Evolutionary conservation across 768 basidiomycete species (phyloP), one percentile per base, ranked within the genome.

Genomic region (Lentinula edodes): DNA sequence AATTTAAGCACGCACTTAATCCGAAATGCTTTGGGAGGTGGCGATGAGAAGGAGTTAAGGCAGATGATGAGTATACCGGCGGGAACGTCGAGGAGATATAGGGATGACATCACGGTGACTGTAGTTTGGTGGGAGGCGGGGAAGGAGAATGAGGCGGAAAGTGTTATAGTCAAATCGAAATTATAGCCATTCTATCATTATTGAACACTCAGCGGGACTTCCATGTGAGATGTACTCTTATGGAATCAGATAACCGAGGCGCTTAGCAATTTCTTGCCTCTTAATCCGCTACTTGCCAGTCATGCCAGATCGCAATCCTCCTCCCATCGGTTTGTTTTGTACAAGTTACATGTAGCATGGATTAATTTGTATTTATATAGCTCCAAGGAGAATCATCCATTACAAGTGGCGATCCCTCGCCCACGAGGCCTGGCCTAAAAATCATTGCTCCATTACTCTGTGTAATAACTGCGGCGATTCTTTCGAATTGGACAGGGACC

Each of bases 1-100:
- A 90, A 93, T 66, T 68, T 91, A 60, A 82, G 88, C 63, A 85
- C 89, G 42, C 94, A 95, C 72, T 76, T 96, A 16, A 92, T 95
- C 61, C 81, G 93, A 63, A 96, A 96, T 69, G 91, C 93, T n/a
- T 85, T 95, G 62, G 92, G 92, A n/a, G 93, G 94, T 35, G 90
- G 83, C 2, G 83, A 95, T 68, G 78, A 82, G 58, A 68, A 61
- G 52, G 72, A 73, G 54, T 77, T 95, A 62, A 80, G 85, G 54
- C 79, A 76, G 69, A 63, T 85, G 60, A 74, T 94, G 68, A 93
- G 91, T 71, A 93, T 95, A 50, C 91, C 93, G n/a, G 78, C 90
- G 5, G 91, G 91, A 15, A 73, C 83, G 64, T 86, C 92, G 32
- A 79, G 93, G 66, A 78, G 88, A 59, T 90, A 85, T 70, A 80